These are phyloP conservation scores for Euphorbia pulcherrima DNA, from an alignment of 345 rosid genomes.

Conservation along the genomic window DNA sequence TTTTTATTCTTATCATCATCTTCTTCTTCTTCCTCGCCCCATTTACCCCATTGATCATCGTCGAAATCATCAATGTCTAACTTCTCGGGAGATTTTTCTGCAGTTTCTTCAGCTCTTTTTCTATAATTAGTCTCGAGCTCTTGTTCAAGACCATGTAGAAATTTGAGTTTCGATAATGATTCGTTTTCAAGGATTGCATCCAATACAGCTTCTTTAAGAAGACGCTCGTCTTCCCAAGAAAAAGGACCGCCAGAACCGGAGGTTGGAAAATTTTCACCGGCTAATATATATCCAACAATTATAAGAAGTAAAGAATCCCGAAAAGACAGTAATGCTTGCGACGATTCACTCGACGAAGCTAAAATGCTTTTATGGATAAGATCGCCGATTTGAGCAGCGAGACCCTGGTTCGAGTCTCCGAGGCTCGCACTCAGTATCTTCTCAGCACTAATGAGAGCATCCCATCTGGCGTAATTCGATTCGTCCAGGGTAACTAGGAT, in stretches of 20 bases:
- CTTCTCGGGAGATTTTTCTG: slow-evolving; percentile 44
- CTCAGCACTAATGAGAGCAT: slow-evolving; percentile 83
- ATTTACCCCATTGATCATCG: slow-evolving; percentile 94
- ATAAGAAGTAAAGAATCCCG: slow-evolving; percentile 75
- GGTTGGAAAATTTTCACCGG: slow-evolving; percentile 93
- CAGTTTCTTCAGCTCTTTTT: slow-evolving; percentile 36
- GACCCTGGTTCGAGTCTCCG: slow-evolving; percentile 89
- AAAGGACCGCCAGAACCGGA: slow-evolving; percentile 88
- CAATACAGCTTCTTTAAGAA: slow-evolving; percentile 77
- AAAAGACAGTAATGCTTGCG: slow-evolving; percentile 60
- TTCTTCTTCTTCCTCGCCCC: slow-evolving; percentile 82
- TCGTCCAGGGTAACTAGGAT: slow-evolving; percentile 60
- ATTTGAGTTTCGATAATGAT: slow-evolving; percentile 58
- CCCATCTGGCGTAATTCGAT: slow-evolving; percentile 66
- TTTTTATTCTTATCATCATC: slow-evolving; percentile 29
- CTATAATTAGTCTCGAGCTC: slow-evolving; percentile 65
- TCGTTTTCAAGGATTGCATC: slow-evolving; percentile 79
- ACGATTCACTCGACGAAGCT: slow-evolving; percentile 39
- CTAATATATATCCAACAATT: slow-evolving; percentile 71
- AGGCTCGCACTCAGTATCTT: slow-evolving; percentile 77
- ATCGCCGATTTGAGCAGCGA: slow-evolving; percentile 88
- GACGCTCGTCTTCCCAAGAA: slow-evolving; percentile 97
- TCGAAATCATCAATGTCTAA: slow-evolving; percentile 74
- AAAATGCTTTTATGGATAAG: slow-evolving; percentile 68
- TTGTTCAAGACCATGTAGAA: slow-evolving; percentile 58